Conservation (phyloP, 2,329 filamentous ascomycete species). For the Fusarium mexicanum region DNA sequence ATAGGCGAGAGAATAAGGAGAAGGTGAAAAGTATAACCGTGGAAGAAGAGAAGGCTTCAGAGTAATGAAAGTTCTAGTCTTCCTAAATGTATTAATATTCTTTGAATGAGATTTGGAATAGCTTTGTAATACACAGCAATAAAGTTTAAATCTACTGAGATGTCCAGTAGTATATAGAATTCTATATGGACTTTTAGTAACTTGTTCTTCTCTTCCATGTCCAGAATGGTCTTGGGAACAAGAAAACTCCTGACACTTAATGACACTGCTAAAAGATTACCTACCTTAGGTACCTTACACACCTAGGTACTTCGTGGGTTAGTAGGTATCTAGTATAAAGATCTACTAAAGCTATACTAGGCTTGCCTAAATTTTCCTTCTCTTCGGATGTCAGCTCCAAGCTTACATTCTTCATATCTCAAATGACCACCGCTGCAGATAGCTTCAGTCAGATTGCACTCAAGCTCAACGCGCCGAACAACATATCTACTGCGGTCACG, state of each 20-base stretch:
- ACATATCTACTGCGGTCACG: not conserved
- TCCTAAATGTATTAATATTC: not conserved
- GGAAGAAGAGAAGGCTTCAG: no score
- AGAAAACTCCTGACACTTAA: not conserved
- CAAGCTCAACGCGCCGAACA: not conserved
- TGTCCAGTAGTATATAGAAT: not conserved
- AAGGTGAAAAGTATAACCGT: no score
- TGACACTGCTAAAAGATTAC: not conserved
- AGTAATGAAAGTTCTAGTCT: not conserved
- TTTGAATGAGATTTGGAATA: not conserved
- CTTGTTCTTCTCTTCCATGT: not conserved
- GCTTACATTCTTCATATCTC: not conserved
- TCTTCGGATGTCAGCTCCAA: not conserved
- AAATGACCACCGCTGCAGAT: not conserved
- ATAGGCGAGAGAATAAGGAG: not conserved
- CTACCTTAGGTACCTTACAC: no score
- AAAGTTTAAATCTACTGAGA: not conserved
- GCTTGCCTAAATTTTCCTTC: not conserved
- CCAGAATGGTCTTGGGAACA: not conserved
- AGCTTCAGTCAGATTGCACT: not conserved
- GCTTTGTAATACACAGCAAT: not conserved
- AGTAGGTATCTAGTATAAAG: not conserved
- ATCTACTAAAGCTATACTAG: not conserved
- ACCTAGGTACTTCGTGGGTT: no score
- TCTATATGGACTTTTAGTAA: not conserved